These are phyloP conservation scores for Psidium guajava DNA, from an alignment of 345 rosid genomes.

Conservation along the genomic window DNA sequence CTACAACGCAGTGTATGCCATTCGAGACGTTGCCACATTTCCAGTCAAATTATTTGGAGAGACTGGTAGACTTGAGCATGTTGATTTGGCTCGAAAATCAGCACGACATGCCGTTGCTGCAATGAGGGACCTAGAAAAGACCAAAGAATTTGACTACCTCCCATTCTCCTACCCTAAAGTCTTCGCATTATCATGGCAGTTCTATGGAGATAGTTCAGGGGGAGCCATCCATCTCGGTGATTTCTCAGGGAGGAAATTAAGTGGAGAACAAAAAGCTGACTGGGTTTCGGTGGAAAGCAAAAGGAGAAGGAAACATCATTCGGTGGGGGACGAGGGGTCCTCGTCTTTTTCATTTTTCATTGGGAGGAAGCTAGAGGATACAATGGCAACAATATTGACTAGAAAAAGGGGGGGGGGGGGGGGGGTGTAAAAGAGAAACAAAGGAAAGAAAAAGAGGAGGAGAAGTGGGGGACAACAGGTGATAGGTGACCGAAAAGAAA, in stretches of 20 bases:
- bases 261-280: too few relatives aligned
- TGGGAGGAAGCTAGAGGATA: too few relatives aligned
- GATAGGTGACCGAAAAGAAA: too few relatives aligned
- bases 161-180: conserved; percentile 94
- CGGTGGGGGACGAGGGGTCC: too few relatives aligned
- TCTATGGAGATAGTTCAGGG: conserved; percentile 79
- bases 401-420: too few relatives aligned
- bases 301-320: too few relatives aligned
- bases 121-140: conserved; percentile 63
- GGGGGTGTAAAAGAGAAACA: too few relatives aligned
- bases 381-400: too few relatives aligned
- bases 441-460: too few relatives aligned
- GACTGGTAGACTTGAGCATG: conserved; percentile 90
- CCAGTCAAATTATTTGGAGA: conserved; percentile 75
- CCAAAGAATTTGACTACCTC: conserved; percentile 61
- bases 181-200: conserved; percentile 83
- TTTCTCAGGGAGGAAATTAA: conserved; percentile 46
- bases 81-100: conserved; percentile 78
- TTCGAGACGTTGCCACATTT: conserved; percentile 87
- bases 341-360: too few relatives aligned
- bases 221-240: conserved; percentile 86
- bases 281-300: too few relatives aligned
- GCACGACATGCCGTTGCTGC: conserved; percentile 71
- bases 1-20: conserved; percentile 73
- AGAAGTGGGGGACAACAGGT: too few relatives aligned